These are phyloP conservation scores for Stevia rebaudiana DNA, from an alignment of 140 eudicot species.

Conservation along the genomic window DNA sequence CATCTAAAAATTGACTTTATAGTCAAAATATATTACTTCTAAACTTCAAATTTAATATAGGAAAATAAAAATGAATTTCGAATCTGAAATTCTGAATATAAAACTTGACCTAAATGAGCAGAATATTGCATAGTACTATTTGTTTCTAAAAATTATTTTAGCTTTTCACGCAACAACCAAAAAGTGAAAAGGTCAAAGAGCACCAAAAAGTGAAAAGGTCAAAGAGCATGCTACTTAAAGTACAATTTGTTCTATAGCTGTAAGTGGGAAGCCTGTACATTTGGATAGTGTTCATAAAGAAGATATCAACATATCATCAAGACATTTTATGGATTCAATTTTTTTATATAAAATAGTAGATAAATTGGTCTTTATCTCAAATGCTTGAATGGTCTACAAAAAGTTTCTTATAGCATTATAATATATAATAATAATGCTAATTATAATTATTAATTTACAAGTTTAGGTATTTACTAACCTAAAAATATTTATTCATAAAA, in stretches of 20 bases:
- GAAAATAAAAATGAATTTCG: not conserved
- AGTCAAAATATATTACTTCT: not conserved
- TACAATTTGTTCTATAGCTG: conserved; percentile 8
- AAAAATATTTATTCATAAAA: too few relatives aligned
- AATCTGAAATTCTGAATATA: not conserved
- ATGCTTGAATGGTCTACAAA: too few relatives aligned
- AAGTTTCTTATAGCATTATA: too few relatives aligned
- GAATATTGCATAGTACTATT: conserved; percentile 3
- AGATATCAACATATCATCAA: too few relatives aligned
- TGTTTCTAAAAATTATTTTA: conserved; percentile 14
- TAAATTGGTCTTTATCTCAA: too few relatives aligned
- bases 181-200: conserved; percentile 25
- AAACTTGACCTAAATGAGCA: not conserved
- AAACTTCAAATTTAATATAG: not conserved
- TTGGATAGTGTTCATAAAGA: not conserved
- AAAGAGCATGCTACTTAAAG: conserved; percentile 33
- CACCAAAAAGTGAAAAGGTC: conserved; percentile 26
- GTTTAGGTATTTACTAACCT: too few relatives aligned
- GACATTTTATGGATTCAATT: too few relatives aligned
- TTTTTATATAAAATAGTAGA: too few relatives aligned
- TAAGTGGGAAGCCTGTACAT: not conserved
- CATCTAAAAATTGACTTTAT: not conserved
- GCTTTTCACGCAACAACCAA: conserved; percentile 24
- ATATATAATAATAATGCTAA: too few relatives aligned
- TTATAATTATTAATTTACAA: too few relatives aligned